Evolutionary conservation across 2,329 filamentous ascomycete species (phyloP).

Genomic region (Colletotrichum sp.): DNA sequence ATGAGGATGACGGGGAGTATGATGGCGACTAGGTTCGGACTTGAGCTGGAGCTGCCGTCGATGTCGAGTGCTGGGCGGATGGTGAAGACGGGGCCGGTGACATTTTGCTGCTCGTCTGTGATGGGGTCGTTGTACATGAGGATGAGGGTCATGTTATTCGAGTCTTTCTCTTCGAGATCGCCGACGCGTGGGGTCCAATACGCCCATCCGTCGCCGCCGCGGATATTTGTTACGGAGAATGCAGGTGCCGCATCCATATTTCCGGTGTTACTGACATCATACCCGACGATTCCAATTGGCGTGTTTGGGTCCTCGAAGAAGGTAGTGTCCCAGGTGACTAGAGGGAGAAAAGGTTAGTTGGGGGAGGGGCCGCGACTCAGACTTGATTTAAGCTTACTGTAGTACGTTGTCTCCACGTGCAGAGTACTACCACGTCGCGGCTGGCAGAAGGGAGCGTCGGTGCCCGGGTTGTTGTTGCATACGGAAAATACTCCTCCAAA

Average conservation of each 20-base stretch:
- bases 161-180: slow-evolving; percentile 24
- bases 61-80: neutral
- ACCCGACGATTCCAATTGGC: slow-evolving; percentile 23
- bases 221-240: slow-evolving; percentile 19
- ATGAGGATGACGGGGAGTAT: slow-evolving; percentile 34
- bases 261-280: slow-evolving; percentile 12
- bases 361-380: neutral
- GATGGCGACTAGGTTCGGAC: slow-evolving; percentile 26
- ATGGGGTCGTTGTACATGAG: slow-evolving; percentile 25
- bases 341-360: neutral
- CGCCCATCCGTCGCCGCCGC: slow-evolving; percentile 32
- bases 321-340: slow-evolving; percentile 37
- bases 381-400: slow-evolving; percentile 28
- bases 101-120: slow-evolving; percentile 16
- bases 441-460: slow-evolving; percentile 36
- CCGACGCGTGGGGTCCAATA: slow-evolving; percentile 27
- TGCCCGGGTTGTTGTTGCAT: slow-evolving; percentile 31
- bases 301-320: slow-evolving; percentile 28
- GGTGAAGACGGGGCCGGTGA: slow-evolving; percentile 30
- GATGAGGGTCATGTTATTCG: slow-evolving; percentile 23
- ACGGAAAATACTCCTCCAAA: slow-evolving; percentile 32
- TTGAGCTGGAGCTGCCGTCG: neutral
- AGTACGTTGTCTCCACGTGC: slow-evolving; percentile 35
- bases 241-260: slow-evolving; percentile 20
- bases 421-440: slow-evolving; percentile 33